phyloP scores from a whole-genome alignment of 2,329 filamentous ascomycete genomes.

The Dendryphion nanum region DNA sequence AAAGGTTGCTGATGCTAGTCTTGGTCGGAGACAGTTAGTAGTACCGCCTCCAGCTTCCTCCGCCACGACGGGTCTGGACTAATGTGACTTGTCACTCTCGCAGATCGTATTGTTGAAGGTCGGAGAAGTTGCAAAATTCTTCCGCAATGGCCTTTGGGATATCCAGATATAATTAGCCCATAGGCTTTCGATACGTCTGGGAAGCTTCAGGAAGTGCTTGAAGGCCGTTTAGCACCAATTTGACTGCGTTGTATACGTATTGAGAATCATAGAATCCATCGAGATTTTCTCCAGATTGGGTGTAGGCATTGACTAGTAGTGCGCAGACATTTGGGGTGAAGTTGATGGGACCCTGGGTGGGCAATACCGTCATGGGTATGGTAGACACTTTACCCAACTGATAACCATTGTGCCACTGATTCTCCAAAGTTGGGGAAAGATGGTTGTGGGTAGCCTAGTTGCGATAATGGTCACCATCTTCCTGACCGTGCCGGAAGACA shows the following conservation, averaged over 20 bases:
- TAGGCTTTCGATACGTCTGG: too few relatives aligned
- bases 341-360: not conserved
- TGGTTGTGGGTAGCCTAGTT: not conserved
- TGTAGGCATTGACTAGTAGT: not conserved
- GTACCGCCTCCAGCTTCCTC: too few relatives aligned
- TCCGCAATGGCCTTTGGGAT: not conserved
- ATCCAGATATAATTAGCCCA: not conserved
- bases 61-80: not conserved
- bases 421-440: not conserved
- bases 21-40: too few relatives aligned
- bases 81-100: not conserved
- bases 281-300: not conserved
- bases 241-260: not conserved
- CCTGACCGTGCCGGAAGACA: not conserved
- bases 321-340: not conserved
- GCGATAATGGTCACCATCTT: not conserved
- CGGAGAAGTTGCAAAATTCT: not conserved
- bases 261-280: not conserved
- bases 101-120: not conserved
- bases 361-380: not conserved
- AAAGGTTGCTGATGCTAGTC: not conserved
- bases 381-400: not conserved
- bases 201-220: not conserved
- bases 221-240: too few relatives aligned
- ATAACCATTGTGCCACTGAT: not conserved